Evolutionary conservation across 257 asterid species (phyloP), one percentile per base, ranked within the genome.

Genomic region (Salvia miltiorrhiza): DNA sequence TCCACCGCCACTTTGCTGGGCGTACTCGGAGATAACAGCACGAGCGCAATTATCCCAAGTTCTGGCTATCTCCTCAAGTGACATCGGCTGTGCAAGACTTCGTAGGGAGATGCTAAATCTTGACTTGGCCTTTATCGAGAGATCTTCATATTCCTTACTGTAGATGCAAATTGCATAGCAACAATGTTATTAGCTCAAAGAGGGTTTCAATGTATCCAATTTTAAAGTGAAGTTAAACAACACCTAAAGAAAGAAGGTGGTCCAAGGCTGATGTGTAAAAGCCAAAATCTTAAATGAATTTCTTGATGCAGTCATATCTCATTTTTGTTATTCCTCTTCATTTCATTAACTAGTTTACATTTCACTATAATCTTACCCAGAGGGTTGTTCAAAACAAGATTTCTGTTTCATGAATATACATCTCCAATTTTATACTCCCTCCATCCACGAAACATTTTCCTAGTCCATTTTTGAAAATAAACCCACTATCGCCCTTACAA

Each of bases 11-110:
- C 88, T 85, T 70, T 72, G 83, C 81, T 91, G 89, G 0, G 90
- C 97, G 47, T 77, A 84, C 81, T 84, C 95, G 0, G 85, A 84
- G 60, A 86, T 83, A 44, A 87, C 92, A 12, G 79, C 86, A 33
- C 91, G 92, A 37, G 95, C 90, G 60, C 93, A 91, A 24, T 70
- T 56, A 73, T 87, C 97, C 96, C 97, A 89, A 52, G 96, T 85
- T 79, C 76, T 85, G 44, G 92, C 97, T 63, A 89, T 91, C 32
- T 89, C 92, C 52, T 78, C 84, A 8, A 91, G 84, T 3, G 90
- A 83, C 96, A 87, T 87, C 0, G 97, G 95, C 52, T 89, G 90
- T 62, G 89, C 71, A 20, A 91, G 90, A 30, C 74, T 66, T 69
- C 95, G 81, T 16, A 91, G 95, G 55, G 92, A 91, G 69, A 82